These are phyloP conservation scores for Ceratocystis papillata DNA, from an alignment of 2,329 filamentous ascomycete species.

Conservation along the genomic window DNA sequence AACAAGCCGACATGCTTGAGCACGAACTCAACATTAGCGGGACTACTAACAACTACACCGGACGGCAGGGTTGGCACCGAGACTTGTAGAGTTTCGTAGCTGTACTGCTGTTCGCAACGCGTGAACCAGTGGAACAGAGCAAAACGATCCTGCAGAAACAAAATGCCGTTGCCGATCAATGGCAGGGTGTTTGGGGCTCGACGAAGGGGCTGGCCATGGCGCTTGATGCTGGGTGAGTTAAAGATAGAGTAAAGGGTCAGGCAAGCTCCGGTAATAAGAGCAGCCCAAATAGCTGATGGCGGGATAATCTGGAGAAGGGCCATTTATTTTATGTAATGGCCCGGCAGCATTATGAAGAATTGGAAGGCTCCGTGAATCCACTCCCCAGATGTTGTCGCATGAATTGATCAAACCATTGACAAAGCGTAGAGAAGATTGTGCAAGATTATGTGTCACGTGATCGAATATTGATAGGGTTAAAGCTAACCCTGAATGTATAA, in stretches of 20 bases:
- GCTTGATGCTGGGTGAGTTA: slow-evolving; percentile 32
- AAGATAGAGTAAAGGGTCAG: slow-evolving; percentile 43
- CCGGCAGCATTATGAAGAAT: not conserved
- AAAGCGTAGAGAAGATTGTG: not conserved
- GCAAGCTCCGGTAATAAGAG: not conserved
- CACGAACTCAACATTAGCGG: slow-evolving; percentile 51
- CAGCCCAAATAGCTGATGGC: not conserved
- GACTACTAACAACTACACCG: slow-evolving; percentile 52
- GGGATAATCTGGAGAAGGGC: slow-evolving; percentile 8
- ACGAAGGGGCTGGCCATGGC: slow-evolving; percentile 26
- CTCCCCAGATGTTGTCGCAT: not conserved
- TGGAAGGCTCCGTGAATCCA: not conserved
- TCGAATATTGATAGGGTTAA: fast-evolving
- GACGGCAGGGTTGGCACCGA: slow-evolving; percentile 52
- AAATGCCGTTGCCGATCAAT: slow-evolving; percentile 49
- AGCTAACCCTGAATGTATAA: too few species aligned
- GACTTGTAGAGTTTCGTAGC: slow-evolving; percentile 51
- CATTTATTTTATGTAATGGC: not conserved
- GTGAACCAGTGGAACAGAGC: slow-evolving; percentile 54
- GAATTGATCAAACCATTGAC: not conserved
- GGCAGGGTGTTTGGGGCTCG: slow-evolving; percentile 41
- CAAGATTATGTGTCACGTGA: too few species aligned
- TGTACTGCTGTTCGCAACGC: slow-evolving; percentile 45
- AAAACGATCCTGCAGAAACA: slow-evolving; percentile 50
- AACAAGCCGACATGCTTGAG: slow-evolving; percentile 51